Percentiles rank a stretch among this genome's conserved stretches.
Evolutionary conservation across 495 filamentous ascomycete species (phyloP).

Genomic region (Podospora anserina): DNA sequence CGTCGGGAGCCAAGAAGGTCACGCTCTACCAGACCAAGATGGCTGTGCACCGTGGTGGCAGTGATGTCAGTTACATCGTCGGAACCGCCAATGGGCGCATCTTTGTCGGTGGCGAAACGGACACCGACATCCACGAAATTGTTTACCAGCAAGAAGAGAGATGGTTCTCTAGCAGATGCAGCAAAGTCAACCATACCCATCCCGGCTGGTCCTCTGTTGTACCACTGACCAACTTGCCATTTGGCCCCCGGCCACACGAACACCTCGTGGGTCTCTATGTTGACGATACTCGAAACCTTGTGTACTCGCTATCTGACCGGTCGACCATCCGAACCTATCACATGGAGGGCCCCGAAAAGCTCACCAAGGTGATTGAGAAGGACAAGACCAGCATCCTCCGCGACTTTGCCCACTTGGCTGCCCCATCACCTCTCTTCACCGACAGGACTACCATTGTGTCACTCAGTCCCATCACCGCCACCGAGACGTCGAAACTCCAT

Average conservation of each 20-base stretch:
- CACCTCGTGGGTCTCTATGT: slow-evolving; percentile 71
- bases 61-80: slow-evolving; percentile 67
- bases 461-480: slow-evolving; percentile 75
- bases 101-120: slow-evolving; percentile 78
- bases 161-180: slow-evolving; percentile 84
- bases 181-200: slow-evolving; percentile 79
- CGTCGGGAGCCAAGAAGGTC: slow-evolving; percentile 65
- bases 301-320: slow-evolving; percentile 84
- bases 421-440: slow-evolving; percentile 62
- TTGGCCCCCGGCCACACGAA: slow-evolving; percentile 45
- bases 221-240: slow-evolving; percentile 46
- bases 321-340: slow-evolving; percentile 87
- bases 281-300: slow-evolving; percentile 79
- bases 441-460: slow-evolving; percentile 69
- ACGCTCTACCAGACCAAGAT: slow-evolving; percentile 81
- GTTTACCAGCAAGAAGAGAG: slow-evolving; percentile 94
- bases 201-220: slow-evolving; percentile 70
- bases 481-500: slow-evolving; percentile 78
- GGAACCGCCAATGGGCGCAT: slow-evolving; percentile 81
- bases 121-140: slow-evolving; percentile 86
- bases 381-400: slow-evolving; percentile 51
- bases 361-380: slow-evolving; percentile 56
- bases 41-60: slow-evolving; percentile 65
- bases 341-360: slow-evolving; percentile 55
- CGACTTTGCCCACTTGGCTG: slow-evolving; percentile 76